Evolutionary conservation across 306 rosid genomes (phyloP), one percentile per base, ranked within the genome.

Genomic region (Prunus mongolica): DNA sequence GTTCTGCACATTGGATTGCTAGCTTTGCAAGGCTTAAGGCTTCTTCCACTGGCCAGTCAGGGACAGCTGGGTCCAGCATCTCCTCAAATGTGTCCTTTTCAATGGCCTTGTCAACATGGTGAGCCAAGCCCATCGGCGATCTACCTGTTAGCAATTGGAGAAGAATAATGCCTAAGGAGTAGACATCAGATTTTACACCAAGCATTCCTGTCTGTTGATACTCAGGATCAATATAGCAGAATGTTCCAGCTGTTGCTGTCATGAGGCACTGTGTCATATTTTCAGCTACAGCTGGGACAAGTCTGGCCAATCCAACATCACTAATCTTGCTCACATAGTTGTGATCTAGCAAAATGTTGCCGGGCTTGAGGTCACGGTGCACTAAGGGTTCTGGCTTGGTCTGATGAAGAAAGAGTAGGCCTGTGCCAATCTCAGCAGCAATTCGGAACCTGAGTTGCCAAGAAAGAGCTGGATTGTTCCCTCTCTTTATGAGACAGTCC

Each of bases 211-310:
- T 90, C 77, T 95, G 97, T 47, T 92, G 99, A 84, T 95, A 95
- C 82, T 95, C 99, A 0, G 99, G 99, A 79, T 92, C 99, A 14
- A 95, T 95, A n/a, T 95, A 95, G 82, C 99, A 95, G 77, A 92
- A 95, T 5, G 97, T 92, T 82, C 99, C 99, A 0, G 99, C 99
- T 30, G 99, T 78, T 5, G 97, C 82, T 16, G 99, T 95, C 90
- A 89, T 74, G 52, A 74, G 62, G 82, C 79, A 95, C 66, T 92
- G 99, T 27, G 99, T 92, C 19, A 72, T 88, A 45, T 95, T 92
- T 65, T 87, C 99, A 2, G 97, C 97, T 4, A 87, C 86, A 0
- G 86, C 93, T 19, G 99, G 99, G 76, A 95, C 85, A 45, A 95
- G 89, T 76, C 96, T 89, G 8, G 99, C 99, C 81, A 92, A 76